Percentiles rank a stretch among this genome's conserved stretches.
Conservation (phyloP, 768 basidiomycete species). For the Amanita muscaria region DNA sequence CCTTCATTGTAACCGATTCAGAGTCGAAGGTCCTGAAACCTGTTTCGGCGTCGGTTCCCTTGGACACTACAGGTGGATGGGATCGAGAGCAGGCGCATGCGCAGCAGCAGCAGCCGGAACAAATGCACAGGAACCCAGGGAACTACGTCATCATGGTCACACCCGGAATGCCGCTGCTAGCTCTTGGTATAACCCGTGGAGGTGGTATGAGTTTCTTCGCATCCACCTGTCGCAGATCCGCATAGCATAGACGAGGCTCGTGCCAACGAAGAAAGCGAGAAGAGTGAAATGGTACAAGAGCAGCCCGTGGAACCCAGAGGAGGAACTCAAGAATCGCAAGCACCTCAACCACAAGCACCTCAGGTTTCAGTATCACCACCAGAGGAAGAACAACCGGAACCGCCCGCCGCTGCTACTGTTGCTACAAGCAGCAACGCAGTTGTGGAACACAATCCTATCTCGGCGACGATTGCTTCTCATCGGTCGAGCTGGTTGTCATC, state of each 20-base stretch:
- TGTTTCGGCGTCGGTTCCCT: no score
- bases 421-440: no score
- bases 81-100: no score
- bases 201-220: conserved; percentile 40
- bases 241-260: conserved; percentile 11
- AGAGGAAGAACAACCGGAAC: no score
- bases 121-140: conserved; percentile 9
- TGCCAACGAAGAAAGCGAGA: conserved; percentile 9
- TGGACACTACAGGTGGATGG: no score
- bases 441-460: conserved; percentile 40
- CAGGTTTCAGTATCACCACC: no score
- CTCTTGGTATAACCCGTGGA: conserved; percentile 58
- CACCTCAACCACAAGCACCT: no score
- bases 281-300: background rate
- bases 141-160: no score
- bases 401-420: conserved; percentile 12
- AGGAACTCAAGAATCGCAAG: no score
- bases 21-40: no score
- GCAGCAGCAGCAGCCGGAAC: background rate
- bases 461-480: conserved; percentile 39
- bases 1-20: no score
- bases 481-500: conserved; percentile 47
- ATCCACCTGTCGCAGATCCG: no score
- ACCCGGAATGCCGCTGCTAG: conserved; percentile 12
- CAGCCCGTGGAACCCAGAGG: background rate